Conservation (phyloP, 2,329 filamentous ascomycete genomes). For the Elsinoe fawcettii region DNA sequence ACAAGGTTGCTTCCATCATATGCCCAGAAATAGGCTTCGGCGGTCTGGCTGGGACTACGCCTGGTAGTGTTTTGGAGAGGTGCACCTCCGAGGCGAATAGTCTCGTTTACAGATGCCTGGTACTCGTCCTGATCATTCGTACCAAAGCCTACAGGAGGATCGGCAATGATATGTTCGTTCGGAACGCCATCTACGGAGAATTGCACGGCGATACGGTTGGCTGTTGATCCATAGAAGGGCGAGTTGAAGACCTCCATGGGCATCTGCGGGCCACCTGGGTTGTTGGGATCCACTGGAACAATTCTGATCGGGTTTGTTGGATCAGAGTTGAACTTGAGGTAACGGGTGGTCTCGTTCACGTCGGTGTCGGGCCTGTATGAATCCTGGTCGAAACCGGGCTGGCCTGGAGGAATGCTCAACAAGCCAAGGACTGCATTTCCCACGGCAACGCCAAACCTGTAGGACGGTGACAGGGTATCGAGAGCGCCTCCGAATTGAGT, state of each 20-base stretch:
- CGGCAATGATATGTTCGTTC: conserved; percentile 2
- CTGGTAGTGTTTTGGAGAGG: conserved; percentile 16
- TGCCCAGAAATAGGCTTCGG: conserved; percentile 20
- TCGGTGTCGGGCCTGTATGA: not conserved
- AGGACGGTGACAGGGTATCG: not conserved
- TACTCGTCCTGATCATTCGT: conserved; percentile 15
- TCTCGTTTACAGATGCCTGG: conserved; percentile 16
- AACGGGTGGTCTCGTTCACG: not conserved
- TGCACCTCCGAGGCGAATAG: conserved; percentile 17
- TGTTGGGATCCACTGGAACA: not conserved
- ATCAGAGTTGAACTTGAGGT: not conserved
- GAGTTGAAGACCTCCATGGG: conserved; percentile 7
- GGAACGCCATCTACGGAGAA: not conserved
- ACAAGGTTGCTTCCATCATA: conserved; percentile 23
- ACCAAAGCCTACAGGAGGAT: not conserved
- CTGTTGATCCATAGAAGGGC: not conserved
- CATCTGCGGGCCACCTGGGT: not conserved
- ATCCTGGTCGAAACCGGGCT: conserved; percentile 1
- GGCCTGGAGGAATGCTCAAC: not conserved
- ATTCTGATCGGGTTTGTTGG: conserved; percentile 1
- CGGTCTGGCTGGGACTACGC: conserved; percentile 18
- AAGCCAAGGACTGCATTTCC: not conserved
- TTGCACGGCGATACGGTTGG: not conserved
- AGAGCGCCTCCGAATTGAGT: not conserved
- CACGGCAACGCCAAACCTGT: not conserved